phyloP scores from a whole-genome alignment of 768 basidiomycete genomes.

The Lactifluus volemus region DNA sequence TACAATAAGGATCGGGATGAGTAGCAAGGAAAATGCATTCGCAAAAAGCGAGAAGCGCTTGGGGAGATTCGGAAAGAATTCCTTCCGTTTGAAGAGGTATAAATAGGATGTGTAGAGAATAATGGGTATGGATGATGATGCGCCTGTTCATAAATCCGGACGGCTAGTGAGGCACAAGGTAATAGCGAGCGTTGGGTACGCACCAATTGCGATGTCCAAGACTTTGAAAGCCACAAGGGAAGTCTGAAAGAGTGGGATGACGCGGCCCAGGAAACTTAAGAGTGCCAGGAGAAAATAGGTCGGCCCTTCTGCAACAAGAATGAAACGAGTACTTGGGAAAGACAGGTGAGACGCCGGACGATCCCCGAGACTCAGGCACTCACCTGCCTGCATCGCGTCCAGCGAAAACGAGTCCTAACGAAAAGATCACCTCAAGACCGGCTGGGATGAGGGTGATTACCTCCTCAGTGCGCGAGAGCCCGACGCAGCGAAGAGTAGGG shows the following conservation, averaged over 20 bases:
- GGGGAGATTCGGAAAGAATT: slow-evolving; percentile 49
- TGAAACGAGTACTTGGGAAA: slow-evolving; percentile 40
- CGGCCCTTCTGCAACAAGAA: slow-evolving; percentile 56
- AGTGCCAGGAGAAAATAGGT: slow-evolving; percentile 50
- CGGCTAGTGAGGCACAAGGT: neutral
- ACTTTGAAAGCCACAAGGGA: slow-evolving; percentile 38
- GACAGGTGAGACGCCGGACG: neutral
- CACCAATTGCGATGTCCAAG: slow-evolving; percentile 57
- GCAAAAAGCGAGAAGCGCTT: slow-evolving; percentile 36
- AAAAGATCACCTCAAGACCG: slow-evolving; percentile 52
- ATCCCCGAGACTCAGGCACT: slow-evolving; percentile 21
- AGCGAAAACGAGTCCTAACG: slow-evolving; percentile 41
- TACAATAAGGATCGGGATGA: slow-evolving; percentile 47
- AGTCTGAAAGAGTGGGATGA: slow-evolving; percentile 42
- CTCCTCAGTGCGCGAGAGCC: slow-evolving; percentile 39
- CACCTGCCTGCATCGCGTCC: slow-evolving; percentile 43
- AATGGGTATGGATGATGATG: slow-evolving; percentile 55
- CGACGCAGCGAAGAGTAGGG: slow-evolving; percentile 61
- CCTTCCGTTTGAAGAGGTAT: slow-evolving; percentile 43
- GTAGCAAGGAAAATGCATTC: slow-evolving; percentile 37
- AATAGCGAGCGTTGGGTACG: slow-evolving; percentile 20
- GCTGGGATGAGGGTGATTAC: slow-evolving; percentile 52
- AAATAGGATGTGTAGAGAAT: slow-evolving; percentile 56
- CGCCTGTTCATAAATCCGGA: slow-evolving; percentile 26
- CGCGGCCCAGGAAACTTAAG: slow-evolving; percentile 51